phyloP scores from a whole-genome alignment of 108 stramenopile species.

The Cyclotella atomus region DNA sequence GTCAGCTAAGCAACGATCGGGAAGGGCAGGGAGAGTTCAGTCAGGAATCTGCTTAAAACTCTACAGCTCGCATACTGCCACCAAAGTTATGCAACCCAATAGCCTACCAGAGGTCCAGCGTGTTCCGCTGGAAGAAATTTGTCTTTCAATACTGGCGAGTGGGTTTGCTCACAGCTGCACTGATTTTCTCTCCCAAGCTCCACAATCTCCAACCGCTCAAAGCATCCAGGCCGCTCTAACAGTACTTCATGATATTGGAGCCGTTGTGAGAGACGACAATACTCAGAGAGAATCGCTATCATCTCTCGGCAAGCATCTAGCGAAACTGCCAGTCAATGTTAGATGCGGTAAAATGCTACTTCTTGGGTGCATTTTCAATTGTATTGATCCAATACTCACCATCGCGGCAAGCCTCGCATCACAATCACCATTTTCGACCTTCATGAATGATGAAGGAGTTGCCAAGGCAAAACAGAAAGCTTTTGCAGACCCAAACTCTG shows the following conservation, averaged over 20 bases:
- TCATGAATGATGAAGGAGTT: constrained; percentile 59
- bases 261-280: constrained; percentile 40
- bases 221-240: constrained; percentile 69
- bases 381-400: constrained; percentile 81
- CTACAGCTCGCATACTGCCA: constrained; percentile 72
- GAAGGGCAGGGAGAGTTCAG: constrained; percentile 94
- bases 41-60: constrained; percentile 81
- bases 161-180: constrained; percentile 51
- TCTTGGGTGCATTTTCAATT: constrained; percentile 26
- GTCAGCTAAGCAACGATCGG: constrained; percentile 88
- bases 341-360: constrained; percentile 81
- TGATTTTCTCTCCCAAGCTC: constrained; percentile 86
- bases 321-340: constrained; percentile 90
- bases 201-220: constrained; percentile 89
- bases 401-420: constrained; percentile 79
- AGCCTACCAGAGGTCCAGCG: constrained; percentile 90
- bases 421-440: constrained; percentile 82
- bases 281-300: constrained; percentile 65
- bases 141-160: constrained; percentile 72
- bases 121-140: constrained; percentile 60
- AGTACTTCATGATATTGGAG: constrained; percentile 77
- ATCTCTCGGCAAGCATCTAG: constrained; percentile 88
- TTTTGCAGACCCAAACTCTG: constrained; percentile 74
- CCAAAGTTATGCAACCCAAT: constrained; percentile 60
- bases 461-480: constrained; percentile 77